phyloP scores from a whole-genome alignment of 768 basidiomycete genomes.

The Boletus rubroflammeus region DNA sequence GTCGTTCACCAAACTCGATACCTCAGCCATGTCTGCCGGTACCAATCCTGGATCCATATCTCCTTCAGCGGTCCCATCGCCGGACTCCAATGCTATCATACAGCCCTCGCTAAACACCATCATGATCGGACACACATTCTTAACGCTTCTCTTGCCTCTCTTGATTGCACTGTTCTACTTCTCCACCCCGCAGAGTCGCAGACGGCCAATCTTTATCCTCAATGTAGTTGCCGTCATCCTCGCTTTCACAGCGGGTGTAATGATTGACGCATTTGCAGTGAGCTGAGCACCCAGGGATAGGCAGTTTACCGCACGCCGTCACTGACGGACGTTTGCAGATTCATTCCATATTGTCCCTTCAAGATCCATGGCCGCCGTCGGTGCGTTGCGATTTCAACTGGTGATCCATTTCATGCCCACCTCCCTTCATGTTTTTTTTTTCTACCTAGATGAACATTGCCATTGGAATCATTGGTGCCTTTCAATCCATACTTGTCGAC shows the following conservation, averaged over 20 bases:
- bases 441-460: slow-evolving; percentile 21
- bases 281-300: not conserved
- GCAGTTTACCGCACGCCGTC: too few relatives aligned
- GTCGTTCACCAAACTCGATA: not conserved
- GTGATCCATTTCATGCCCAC: not conserved
- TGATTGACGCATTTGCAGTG: slow-evolving; percentile 23
- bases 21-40: slow-evolving; percentile 7
- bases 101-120: slow-evolving; percentile 22
- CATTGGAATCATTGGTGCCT: slow-evolving; percentile 30
- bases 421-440: not conserved
- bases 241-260: slow-evolving; percentile 18
- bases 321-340: slow-evolving; percentile 17
- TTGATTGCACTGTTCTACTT: slow-evolving; percentile 30
- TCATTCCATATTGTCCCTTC: slow-evolving; percentile 26
- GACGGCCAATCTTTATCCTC: slow-evolving; percentile 28
- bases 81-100: slow-evolving; percentile 7
- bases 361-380: slow-evolving; percentile 19
- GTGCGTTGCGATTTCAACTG: slow-evolving; percentile 2
- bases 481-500: slow-evolving; percentile 30
- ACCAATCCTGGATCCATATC: slow-evolving; percentile 7
- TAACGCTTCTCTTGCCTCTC: slow-evolving; percentile 31
- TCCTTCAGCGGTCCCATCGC: not conserved
- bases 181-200: slow-evolving; percentile 24
- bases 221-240: slow-evolving; percentile 23
- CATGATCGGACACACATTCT: slow-evolving; percentile 31